A percentile compares a stretch with the other conserved stretches of the same genome.
These are phyloP conservation scores for Seiridium unicorne DNA, from an alignment of 2,329 filamentous ascomycete species.

Conservation along the genomic window DNA sequence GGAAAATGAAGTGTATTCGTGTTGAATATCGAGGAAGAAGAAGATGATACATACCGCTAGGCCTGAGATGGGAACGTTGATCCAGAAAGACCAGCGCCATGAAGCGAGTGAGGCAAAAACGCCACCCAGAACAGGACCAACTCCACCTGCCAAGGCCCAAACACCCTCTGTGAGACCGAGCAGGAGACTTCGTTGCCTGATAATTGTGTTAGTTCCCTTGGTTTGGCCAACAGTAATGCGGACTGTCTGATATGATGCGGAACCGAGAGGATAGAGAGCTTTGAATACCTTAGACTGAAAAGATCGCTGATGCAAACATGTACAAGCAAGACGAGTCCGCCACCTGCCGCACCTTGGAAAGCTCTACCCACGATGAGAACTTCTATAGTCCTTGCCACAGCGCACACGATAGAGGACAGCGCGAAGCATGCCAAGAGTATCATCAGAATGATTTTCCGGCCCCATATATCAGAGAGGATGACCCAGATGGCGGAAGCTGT, in stretches of 20 bases:
- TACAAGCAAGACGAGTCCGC: slow-evolving; percentile 32
- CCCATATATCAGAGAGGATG: slow-evolving; percentile 5
- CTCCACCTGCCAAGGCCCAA: slow-evolving; percentile 39
- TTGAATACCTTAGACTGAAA: slow-evolving; percentile 24
- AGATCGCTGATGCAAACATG: slow-evolving; percentile 35
- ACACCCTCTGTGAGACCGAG: slow-evolving; percentile 41
- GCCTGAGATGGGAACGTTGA: slow-evolving; percentile 3
- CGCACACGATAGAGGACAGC: slow-evolving; percentile 33
- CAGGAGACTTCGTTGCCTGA: slow-evolving; percentile 15
- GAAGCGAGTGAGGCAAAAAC: slow-evolving; percentile 15
- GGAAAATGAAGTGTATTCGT: not conserved
- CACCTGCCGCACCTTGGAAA: slow-evolving; percentile 33
- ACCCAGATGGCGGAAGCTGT: slow-evolving; percentile 2
- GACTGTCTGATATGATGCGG: too few species aligned
- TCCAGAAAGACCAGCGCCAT: slow-evolving; percentile 24
- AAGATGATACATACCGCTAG: not conserved
- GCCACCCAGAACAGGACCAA: slow-evolving; percentile 20
- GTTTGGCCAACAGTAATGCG: too few species aligned
- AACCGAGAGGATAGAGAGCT: too few species aligned
- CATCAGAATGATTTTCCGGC: not conserved
- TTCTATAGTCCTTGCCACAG: slow-evolving; percentile 27
- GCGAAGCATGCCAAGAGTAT: slow-evolving; percentile 24
- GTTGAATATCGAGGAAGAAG: not conserved
- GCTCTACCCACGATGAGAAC: slow-evolving; percentile 34
- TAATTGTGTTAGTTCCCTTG: not conserved